These are phyloP conservation scores for Haberlea rhodopensis DNA, from an alignment of 257 asterid genomes.

Conservation along the genomic window DNA sequence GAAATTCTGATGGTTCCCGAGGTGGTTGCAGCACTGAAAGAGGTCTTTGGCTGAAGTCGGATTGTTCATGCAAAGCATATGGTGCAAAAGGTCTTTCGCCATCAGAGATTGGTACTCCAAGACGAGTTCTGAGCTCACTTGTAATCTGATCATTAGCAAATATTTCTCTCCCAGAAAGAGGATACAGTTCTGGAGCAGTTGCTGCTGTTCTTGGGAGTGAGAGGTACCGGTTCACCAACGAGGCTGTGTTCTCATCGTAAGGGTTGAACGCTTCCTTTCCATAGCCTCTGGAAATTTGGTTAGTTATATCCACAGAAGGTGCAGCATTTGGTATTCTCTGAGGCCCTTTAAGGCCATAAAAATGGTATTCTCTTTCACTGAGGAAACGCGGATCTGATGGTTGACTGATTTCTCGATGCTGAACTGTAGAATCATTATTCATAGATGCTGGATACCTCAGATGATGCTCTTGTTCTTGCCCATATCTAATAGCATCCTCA, in stretches of 20 bases:
- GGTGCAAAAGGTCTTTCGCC: slow-evolving; percentile 32
- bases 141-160: slow-evolving; percentile 27
- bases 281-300: slow-evolving; percentile 23
- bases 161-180: slow-evolving; percentile 30
- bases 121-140: slow-evolving; percentile 26
- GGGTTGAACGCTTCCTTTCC: slow-evolving; percentile 35
- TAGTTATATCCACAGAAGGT: slow-evolving; percentile 25
- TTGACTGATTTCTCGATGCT: slow-evolving; percentile 34
- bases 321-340: slow-evolving; percentile 28
- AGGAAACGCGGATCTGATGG: slow-evolving; percentile 35
- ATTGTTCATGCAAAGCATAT: slow-evolving; percentile 27
- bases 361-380: slow-evolving; percentile 54
- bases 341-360: slow-evolving; percentile 53
- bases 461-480: slow-evolving; percentile 39
- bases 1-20: slow-evolving; percentile 31
- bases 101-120: slow-evolving; percentile 28
- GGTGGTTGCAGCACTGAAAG: slow-evolving; percentile 29
- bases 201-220: slow-evolving; percentile 34
- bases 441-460: slow-evolving; percentile 31
- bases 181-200: slow-evolving; percentile 34
- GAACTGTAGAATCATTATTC: slow-evolving; percentile 28
- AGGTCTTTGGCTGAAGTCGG: slow-evolving; percentile 28
- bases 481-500: slow-evolving; percentile 32
- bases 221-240: slow-evolving; percentile 67
- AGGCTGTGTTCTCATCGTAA: slow-evolving; percentile 58